These are phyloP conservation scores for Spatholobus suberectus DNA, from an alignment of 306 rosid genomes.

Conservation along the genomic window DNA sequence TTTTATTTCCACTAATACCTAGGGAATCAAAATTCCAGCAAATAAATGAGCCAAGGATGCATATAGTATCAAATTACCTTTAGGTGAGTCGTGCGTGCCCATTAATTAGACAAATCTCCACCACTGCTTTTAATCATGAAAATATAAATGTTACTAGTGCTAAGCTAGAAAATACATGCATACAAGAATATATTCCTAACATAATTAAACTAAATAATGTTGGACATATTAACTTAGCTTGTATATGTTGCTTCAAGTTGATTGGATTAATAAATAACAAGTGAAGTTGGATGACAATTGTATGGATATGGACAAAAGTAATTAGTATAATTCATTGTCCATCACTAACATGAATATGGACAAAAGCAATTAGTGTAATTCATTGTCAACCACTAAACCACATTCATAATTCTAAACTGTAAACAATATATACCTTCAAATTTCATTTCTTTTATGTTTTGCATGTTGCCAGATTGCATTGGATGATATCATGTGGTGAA, in stretches of 20 bases:
- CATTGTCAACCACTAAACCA: conserved; percentile 3
- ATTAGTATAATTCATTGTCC: not conserved
- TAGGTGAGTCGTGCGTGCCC: not conserved
- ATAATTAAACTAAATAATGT: not conserved
- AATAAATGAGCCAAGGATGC: not conserved
- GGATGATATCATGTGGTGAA: not conserved
- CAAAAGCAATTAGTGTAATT: not conserved
- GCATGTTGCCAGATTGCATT: not conserved
- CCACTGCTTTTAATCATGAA: not conserved
- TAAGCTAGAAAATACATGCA: not conserved
- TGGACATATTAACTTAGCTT: not conserved
- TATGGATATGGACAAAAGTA: not conserved
- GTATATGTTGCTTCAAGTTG: not conserved
- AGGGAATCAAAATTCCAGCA: not conserved
- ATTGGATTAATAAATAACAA: not conserved
- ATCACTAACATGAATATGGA: not conserved
- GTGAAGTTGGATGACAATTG: not conserved
- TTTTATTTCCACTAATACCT: not conserved
- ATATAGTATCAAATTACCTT: not conserved
- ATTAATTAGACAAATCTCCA: not conserved
- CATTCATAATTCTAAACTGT: not conserved
- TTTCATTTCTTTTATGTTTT: not conserved
- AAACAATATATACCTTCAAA: not conserved
- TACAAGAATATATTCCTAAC: not conserved
- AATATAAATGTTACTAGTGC: not conserved